Base-by-base conservation (phyloP, 495 filamentous ascomycete genomes). In the Aspergillus saccharolyticus region DNA sequence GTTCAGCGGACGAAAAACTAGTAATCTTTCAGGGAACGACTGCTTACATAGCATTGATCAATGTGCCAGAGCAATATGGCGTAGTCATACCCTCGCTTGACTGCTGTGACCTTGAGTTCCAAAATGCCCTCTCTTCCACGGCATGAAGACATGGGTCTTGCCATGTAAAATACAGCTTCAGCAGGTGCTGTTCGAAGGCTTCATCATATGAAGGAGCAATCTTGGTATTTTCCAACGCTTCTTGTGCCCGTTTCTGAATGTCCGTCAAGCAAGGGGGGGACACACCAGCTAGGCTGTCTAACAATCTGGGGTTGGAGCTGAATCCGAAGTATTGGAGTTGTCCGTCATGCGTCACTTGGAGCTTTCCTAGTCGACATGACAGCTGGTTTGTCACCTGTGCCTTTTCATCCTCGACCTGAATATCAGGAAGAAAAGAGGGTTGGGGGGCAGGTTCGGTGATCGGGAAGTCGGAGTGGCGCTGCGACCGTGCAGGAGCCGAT, bases 121-220 rank as follows among this genome's bases (percentile, higher is more conserved):
- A 52, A 17, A 52, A 60, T 18, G 69, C 63, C 9, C 60, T 33
- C 30, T 58, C 48, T 47, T 74, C 64, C 7, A 75, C 65, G 3
- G 67, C 64, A 52, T 70, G 66, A 20, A 70, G 57, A 9, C 52
- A 55, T 3, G 74, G 71, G 53, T 75, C 62, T 45, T 76, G 62
- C 74, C 74, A 76, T 4, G 59, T 49, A 46, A 76, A 75, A 44
- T 67, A 76, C 0, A 76, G 61, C 45, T 68, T 61, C 28, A 67
- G 57, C 4, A 76, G 60, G 54, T 74, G 74, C 7, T 66, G 48
- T 47, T 74, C 68, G 5, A 74, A 52, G 3, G 14, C 55, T 17
- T 39, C 17, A 16, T 58, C 53, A 6, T 68, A 53, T 12, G 63
- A 52, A 24, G 39, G 53, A n/a, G 62, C 53, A 10, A 69, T 15